A percentile compares a stretch with the other conserved stretches of the same genome.
phyloP scores from a whole-genome alignment of 139 green algal species.

The Axilococcus clingmanii region DNA sequence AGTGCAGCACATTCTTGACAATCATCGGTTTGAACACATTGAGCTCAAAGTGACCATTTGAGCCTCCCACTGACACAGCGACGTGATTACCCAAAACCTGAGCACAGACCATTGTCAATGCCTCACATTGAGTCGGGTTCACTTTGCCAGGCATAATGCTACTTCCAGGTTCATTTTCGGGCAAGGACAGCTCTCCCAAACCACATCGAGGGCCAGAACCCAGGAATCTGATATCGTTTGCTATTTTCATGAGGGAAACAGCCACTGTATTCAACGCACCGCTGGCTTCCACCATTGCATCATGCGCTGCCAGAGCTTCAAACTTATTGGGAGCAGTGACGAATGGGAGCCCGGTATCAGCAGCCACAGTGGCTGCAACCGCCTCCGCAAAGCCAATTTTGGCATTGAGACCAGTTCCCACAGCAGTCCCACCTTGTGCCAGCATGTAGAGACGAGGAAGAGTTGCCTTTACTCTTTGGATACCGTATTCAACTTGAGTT shows the following conservation, averaged over 20 bases:
- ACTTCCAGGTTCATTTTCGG: conserved; percentile 93
- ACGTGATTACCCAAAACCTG: conserved; percentile 94
- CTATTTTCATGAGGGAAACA: conserved; percentile 88
- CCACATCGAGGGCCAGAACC: conserved; percentile 71
- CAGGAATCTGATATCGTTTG: conserved; percentile 74
- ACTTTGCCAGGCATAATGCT: conserved; percentile 98
- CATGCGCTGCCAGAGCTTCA: conserved; percentile 89
- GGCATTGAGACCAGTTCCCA: conserved; percentile 94
- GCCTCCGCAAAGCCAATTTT: conserved; percentile 62
- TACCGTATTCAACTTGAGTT: conserved; percentile 72
- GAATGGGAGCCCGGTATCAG: conserved; percentile 79
- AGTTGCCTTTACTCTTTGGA: conserved; percentile 52
- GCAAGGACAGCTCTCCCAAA: conserved; percentile 87
- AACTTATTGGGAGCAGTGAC: conserved; percentile 95
- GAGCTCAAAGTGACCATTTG: conserved; percentile 87
- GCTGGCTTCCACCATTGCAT: conserved; percentile 72
- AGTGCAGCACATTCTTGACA: conserved; percentile 46
- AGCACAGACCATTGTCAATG: conserved; percentile 85
- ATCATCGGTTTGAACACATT: conserved; percentile 96
- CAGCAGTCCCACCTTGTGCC: conserved; percentile 87
- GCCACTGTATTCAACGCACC: conserved; percentile 87
- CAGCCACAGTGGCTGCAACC: conserved; percentile 65
- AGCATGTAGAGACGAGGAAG: conserved; percentile 71
- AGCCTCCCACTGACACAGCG: conserved; percentile 63
- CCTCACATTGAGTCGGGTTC: conserved; percentile 97